phyloP scores from a whole-genome alignment of 2,329 filamentous ascomycete genomes.

The Raffaelea deltoideospora region DNA sequence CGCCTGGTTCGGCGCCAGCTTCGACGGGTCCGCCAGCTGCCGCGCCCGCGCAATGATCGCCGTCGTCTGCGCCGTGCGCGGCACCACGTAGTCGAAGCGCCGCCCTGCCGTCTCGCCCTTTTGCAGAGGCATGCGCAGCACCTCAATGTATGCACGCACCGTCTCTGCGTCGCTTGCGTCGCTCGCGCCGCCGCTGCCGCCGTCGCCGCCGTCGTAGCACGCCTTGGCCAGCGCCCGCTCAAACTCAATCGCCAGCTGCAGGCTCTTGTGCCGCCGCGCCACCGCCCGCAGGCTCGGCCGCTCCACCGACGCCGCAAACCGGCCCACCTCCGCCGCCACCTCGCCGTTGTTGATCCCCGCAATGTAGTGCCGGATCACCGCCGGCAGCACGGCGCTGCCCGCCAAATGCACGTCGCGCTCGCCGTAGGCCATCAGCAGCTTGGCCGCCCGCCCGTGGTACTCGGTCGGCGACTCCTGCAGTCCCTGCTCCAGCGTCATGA shows the following conservation, averaged over 20 bases:
- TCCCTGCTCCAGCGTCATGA: constrained; percentile 37
- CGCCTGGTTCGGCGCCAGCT: constrained; percentile 32
- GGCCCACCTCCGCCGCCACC: constrained; percentile 26
- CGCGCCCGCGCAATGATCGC: constrained; percentile 27
- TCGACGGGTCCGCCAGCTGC: constrained; percentile 32
- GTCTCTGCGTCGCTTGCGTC: no score
- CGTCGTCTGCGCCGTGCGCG: constrained; percentile 18
- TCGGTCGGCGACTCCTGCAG: constrained; percentile 33
- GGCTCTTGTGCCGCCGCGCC: constrained; percentile 33
- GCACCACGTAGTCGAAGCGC: constrained; percentile 20
- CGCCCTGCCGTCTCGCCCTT: constrained; percentile 6
- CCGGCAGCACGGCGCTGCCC: constrained; percentile 11
- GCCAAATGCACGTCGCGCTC: constrained; percentile 10
- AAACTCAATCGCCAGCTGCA: constrained; percentile 41
- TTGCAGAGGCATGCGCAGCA: constrained; percentile 27
- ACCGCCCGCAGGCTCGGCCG: constrained; percentile 23
- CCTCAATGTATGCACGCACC: constrained; percentile 32
- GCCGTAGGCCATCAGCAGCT: constrained; percentile 21
- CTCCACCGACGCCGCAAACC: constrained; percentile 15
- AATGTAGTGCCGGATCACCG: constrained; percentile 30
- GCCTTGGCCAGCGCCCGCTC: constrained; percentile 34
- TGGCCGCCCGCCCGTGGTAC: constrained; percentile 32
- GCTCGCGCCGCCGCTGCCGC: no score
- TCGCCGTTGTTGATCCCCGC: constrained; percentile 32
- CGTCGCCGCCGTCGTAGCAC: constrained; percentile 24